phyloP scores from a whole-genome alignment of 2,329 filamentous ascomycete genomes.

The Phoma sp. region DNA sequence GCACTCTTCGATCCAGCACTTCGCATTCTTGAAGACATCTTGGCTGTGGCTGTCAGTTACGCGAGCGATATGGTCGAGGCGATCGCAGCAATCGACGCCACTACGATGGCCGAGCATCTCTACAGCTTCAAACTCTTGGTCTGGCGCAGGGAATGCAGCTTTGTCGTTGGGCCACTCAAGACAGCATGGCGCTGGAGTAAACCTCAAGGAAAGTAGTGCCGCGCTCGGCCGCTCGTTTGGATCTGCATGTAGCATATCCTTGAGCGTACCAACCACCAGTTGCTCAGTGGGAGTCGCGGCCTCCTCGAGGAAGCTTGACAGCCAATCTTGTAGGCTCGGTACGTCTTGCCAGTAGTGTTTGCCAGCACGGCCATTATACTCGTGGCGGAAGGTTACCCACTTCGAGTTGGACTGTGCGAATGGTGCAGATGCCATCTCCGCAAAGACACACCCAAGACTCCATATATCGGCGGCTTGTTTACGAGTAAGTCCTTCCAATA shows the following conservation, averaged over 20 bases:
- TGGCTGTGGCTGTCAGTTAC: neutral
- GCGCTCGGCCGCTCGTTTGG: constrained; percentile 42
- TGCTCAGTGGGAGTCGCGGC: constrained; percentile 28
- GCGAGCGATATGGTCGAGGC: constrained; percentile 12
- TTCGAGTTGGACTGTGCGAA: constrained; percentile 30
- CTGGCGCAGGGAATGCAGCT: constrained; percentile 39
- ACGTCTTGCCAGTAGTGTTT: constrained; percentile 48
- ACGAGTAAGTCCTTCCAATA: constrained; percentile 35
- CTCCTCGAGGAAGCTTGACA: constrained; percentile 31
- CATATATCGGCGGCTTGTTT: constrained; percentile 73
- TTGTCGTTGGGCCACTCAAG: constrained; percentile 46
- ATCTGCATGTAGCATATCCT: constrained; percentile 39
- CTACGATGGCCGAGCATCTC: constrained; percentile 33
- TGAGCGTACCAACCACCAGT: constrained; percentile 36
- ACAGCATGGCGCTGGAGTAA: constrained; percentile 47
- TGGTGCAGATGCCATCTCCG: constrained; percentile 77
- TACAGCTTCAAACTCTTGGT: constrained; percentile 37
- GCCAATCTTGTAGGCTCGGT: constrained; percentile 33
- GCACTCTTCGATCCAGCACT: constrained; percentile 41
- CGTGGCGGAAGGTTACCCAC: constrained; percentile 37
- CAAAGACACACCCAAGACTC: constrained; percentile 94
- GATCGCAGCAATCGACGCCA: constrained; percentile 22
- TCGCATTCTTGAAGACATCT: constrained; percentile 24
- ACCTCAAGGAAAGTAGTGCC: constrained; percentile 38
- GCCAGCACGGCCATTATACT: constrained; percentile 37